Evolutionary conservation across 768 basidiomycete genomes (phyloP), one percentile per base, ranked within the genome.

Genomic region (Pleurotus ostreatus): DNA sequence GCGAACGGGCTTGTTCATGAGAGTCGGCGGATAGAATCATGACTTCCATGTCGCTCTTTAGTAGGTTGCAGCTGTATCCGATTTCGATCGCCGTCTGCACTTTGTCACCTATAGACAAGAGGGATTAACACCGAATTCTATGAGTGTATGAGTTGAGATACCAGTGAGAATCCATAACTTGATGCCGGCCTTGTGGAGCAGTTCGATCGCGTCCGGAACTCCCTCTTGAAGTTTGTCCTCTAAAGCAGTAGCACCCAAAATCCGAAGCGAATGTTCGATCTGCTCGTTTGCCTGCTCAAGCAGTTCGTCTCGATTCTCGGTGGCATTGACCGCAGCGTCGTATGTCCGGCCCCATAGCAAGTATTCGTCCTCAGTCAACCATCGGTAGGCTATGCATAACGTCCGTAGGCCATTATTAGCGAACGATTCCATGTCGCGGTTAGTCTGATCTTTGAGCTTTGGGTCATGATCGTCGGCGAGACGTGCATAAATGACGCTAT

Each of bases 31-130:
- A 95, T 20, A 98, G 75, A 65, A 98, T 98, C 94, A 98, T 97
- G 57, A 98, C 74, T 57, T 98, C 95, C 94, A 96, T 98, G 58
- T 90, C 86, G 65, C 78, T 85, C 73, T 96, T 95, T 58, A 98
- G 82, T 15, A 98, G 76, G 67, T 98, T 98, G 74, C 96, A 97
- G 63, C 87, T 89, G 78, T 91, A 98, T 9, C 91, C 96, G 60
- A 99, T 98, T 68, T 98, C 96, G 66, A 99, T 98, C 12, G 96
- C 96, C 0, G 96, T 99, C 70, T 98, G 95, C 1, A 98, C 78
- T 71, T 99, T 99, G 73, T 99, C 96, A 23, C 95, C 92, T 89
- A 60, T 3, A 25, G 22, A 22, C 23, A 20, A 13, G 15, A 20
- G 23, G 38, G 13, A 16, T 52, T 59, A 34, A 43, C 9, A 43